These are phyloP conservation scores for Conticribra guillardii DNA, from an alignment of 108 stramenopile genomes.

Conservation along the genomic window DNA sequence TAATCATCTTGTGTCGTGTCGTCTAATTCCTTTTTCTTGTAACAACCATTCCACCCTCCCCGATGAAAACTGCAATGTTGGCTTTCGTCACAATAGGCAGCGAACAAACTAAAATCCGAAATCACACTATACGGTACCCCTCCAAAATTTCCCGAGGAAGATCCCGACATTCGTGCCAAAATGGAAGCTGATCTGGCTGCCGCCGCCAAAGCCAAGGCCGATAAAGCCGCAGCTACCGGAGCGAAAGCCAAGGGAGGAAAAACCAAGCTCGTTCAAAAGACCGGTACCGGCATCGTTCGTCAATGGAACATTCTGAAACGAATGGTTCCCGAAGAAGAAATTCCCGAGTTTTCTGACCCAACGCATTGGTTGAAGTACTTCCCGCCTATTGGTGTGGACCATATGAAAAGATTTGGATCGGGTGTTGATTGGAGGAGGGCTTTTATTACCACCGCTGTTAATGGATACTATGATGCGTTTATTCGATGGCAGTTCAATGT, in stretches of 20 bases:
- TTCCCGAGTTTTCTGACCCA: slow-evolving; percentile 92
- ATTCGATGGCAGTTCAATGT: slow-evolving; percentile 97
- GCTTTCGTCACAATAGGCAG: slow-evolving; percentile 64
- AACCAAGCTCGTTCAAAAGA: slow-evolving; percentile 91
- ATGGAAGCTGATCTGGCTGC: slow-evolving; percentile 82
- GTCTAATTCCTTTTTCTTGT: too few relatives aligned
- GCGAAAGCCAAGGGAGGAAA: slow-evolving; percentile 91
- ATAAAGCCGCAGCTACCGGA: slow-evolving; percentile 52
- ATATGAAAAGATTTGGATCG: slow-evolving; percentile 90
- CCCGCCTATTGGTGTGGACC: slow-evolving; percentile 92
- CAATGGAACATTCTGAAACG: slow-evolving; percentile 95
- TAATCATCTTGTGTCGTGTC: too few relatives aligned
- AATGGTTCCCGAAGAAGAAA: slow-evolving; percentile 86
- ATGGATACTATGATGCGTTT: slow-evolving; percentile 97
- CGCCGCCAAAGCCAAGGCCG: slow-evolving; percentile 65
- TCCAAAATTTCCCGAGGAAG: slow-evolving; percentile 90
- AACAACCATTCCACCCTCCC: too few relatives aligned
- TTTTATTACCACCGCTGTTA: slow-evolving; percentile 98
- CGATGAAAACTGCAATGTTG: neutral
- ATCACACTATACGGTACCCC: slow-evolving; percentile 88
- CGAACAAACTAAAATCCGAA: slow-evolving; percentile 97
- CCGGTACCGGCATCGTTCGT: slow-evolving; percentile 89
- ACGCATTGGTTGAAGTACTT: slow-evolving; percentile 96
- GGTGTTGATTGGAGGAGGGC: slow-evolving; percentile 96
- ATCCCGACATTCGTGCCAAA: slow-evolving; percentile 82